A percentile compares a stretch with the other conserved stretches of the same genome.
These are phyloP conservation scores for Dimocarpus longan DNA, from an alignment of 345 rosid species.

Conservation along the genomic window DNA sequence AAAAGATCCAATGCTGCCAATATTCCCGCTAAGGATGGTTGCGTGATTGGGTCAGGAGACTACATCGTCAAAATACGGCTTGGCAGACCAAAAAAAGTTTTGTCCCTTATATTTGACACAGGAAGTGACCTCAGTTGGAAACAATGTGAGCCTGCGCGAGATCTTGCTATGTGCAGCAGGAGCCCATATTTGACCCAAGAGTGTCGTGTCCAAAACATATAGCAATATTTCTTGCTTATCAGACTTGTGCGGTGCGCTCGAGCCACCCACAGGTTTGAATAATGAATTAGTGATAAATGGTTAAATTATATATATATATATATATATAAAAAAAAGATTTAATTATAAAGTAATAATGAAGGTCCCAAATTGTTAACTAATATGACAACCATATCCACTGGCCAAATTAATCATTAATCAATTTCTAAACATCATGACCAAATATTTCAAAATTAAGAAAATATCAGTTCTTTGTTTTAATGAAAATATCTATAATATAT, in stretches of 20 bases:
- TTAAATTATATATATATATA: no score
- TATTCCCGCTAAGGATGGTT: conserved; percentile 68
- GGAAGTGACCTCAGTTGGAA: conserved; percentile 79
- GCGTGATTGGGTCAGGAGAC: conserved; percentile 51
- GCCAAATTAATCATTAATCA: no score
- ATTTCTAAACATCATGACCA: no score
- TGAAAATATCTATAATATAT: no score
- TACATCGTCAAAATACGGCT: conserved; percentile 57
- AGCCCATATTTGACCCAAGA: conserved; percentile 50
- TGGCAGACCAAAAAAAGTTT: conserved; percentile 55
- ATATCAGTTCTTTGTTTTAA: no score
- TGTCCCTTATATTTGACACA: conserved; percentile 60
- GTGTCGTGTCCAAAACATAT: conserved; percentile 56
- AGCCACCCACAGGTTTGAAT: conserved; percentile 51
- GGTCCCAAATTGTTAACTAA: no score
- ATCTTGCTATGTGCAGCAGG: conserved; percentile 56
- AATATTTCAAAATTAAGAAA: no score
- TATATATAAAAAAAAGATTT: no score
- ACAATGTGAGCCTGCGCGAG: conserved; percentile 55
- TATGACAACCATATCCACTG: no score
- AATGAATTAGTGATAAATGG: no score
- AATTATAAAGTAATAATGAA: no score
- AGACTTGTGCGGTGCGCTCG: conserved; percentile 42
- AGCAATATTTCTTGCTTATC: conserved; percentile 61
- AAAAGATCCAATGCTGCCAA: conserved; percentile 32